phyloP scores from a whole-genome alignment of 495 filamentous ascomycete genomes.

The Pyrenula aspistea region DNA sequence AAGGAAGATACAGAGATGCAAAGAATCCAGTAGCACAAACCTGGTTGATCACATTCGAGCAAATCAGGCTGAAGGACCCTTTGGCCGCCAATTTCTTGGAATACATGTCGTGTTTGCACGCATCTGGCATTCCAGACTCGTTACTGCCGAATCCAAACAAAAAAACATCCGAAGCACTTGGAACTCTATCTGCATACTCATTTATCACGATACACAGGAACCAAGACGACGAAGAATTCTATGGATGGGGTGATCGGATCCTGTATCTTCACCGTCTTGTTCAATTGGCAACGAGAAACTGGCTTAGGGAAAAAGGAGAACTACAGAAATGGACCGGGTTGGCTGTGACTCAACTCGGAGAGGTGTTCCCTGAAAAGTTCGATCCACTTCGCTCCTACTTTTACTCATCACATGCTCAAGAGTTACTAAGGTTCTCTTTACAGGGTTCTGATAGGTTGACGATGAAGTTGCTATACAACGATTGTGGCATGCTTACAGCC shows the following conservation, averaged over 20 bases:
- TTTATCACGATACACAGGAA: slow-evolving; percentile 14
- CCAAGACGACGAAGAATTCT: slow-evolving; percentile 1
- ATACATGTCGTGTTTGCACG: slow-evolving; percentile 30
- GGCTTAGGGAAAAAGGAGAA: no score
- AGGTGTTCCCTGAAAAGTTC: no score
- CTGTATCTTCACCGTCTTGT: slow-evolving; percentile 18
- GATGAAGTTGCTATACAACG: no score
- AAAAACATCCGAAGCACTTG: slow-evolving; percentile 16
- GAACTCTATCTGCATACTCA: slow-evolving; percentile 18
- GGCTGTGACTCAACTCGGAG: no score
- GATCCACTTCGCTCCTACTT: no score
- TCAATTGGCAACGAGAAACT: slow-evolving; percentile 21
- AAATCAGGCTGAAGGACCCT: slow-evolving; percentile 21
- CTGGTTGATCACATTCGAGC: slow-evolving; percentile 40
- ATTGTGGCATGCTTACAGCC: no score
- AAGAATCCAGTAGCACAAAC: slow-evolving; percentile 42
- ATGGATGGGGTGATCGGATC: no score
- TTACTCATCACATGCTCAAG: no score
- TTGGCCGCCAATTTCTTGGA: slow-evolving; percentile 24
- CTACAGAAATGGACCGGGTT: no score
- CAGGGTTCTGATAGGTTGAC: no score
- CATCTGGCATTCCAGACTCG: slow-evolving; percentile 10
- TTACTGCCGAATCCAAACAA: slow-evolving; percentile 10
- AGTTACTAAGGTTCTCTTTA: no score
- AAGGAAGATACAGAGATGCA: slow-evolving; percentile 23